Evolutionary conservation across 352 stramenopile genomes (phyloP).

Genomic region (Globisporangium splendens): DNA sequence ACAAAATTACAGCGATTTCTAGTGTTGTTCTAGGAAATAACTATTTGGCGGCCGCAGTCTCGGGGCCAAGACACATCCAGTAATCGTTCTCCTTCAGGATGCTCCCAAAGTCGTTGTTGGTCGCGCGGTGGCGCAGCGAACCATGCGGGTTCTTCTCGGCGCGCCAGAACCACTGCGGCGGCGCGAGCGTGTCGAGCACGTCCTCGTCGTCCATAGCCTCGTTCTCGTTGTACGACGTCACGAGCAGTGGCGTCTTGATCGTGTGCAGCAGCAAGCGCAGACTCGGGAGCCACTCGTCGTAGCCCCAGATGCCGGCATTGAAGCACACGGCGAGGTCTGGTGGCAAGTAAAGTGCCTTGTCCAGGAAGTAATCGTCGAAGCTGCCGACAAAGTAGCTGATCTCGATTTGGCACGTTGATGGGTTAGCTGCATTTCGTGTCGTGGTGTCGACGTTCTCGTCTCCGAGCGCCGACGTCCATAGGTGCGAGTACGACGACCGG

Average conservation of each 20-base stretch:
- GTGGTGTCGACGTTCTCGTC: neutral
- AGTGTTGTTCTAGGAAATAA: slow-evolving; percentile 2
- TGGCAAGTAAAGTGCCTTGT: slow-evolving; percentile 36
- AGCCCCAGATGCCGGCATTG: slow-evolving; percentile 86
- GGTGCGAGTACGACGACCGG: slow-evolving; percentile 20
- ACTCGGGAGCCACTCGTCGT: slow-evolving; percentile 82
- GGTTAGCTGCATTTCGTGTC: neutral
- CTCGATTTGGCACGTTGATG: slow-evolving; percentile 32
- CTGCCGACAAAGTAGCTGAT: slow-evolving; percentile 68
- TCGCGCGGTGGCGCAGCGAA: slow-evolving; percentile 41
- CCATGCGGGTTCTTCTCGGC: slow-evolving; percentile 66
- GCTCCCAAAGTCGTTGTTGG: slow-evolving; percentile 48
- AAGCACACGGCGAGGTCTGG: slow-evolving; percentile 77
- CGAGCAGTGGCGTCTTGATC: slow-evolving; percentile 53
- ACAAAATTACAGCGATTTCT: slow-evolving; percentile 3
- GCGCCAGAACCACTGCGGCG: slow-evolving; percentile 63
- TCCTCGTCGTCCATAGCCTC: slow-evolving; percentile 81
- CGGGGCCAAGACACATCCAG: slow-evolving; percentile 73
- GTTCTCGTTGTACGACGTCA: slow-evolving; percentile 85
- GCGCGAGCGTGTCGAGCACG: slow-evolving; percentile 50
- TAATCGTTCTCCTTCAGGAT: slow-evolving; percentile 76
- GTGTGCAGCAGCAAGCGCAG: slow-evolving; percentile 58
- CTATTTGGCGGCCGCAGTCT: neutral
- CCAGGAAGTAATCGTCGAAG: slow-evolving; percentile 55
- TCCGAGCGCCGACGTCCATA: neutral